Base-by-base conservation (phyloP, 306 rosid species). In the Gleditsia sinensis region DNA sequence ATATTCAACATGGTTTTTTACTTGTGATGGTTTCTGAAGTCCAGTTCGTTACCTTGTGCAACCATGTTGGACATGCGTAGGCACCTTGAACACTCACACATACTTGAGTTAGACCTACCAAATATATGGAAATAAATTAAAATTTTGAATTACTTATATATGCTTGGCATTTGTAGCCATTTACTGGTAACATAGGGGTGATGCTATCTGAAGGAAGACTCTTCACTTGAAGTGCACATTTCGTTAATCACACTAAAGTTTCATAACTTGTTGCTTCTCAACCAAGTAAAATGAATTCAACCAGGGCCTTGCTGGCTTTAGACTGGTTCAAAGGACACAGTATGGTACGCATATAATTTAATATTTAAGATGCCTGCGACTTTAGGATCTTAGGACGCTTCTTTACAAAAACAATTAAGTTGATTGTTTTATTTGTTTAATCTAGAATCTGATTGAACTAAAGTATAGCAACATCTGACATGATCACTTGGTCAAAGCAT, bases 221-320 rank as follows among this genome's bases (percentile, higher is more conserved):
- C 56, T 37, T 49, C 23, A 21, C 32, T 55, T 69, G 28, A 23
- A 58, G 55, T 19, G 28, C 9, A 25, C 23, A 36, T 34, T 69
- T 27, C 0, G 16, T 46, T 45, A 49, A 67, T 66, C 32, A 3
- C 63, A 50, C 30, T 30, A 57, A n/a, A n/a, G n/a, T n/a, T n/a
- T n/a, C n/a, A n/a, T n/a, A n/a, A n/a, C n/a, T n/a, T n/a, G n/a
- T n/a, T n/a, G n/a, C n/a, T n/a, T n/a, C n/a, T n/a, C n/a, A n/a
- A n/a, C n/a, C n/a, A n/a, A n/a, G n/a, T n/a, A n/a, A n/a, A n/a
- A n/a, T n/a, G 40, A 73, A 46, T 56, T 65, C 42, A 39, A 59
- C 71, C 19, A 16, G 49, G 46, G 79, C 36, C 49, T 59, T 79
- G 75, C 36, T 79, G 67, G 63, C 40, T 34, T 67, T 56, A 33